phyloP scores from a whole-genome alignment of 129 eudicot genomes.

The Heracleum sosnowskyi region DNA sequence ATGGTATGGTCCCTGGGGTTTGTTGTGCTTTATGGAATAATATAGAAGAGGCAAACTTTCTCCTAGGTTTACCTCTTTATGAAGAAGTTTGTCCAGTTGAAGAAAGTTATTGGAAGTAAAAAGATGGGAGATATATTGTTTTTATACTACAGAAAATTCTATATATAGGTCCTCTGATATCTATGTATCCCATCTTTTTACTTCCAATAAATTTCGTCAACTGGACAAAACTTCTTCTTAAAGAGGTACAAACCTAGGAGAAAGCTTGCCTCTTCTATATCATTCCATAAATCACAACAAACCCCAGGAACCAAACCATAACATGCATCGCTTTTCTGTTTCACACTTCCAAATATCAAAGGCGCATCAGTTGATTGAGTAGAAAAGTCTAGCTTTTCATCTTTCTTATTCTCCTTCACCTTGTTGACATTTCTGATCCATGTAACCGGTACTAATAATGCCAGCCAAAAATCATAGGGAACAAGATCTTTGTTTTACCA shows the following conservation, averaged over 20 bases:
- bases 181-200: too few species aligned
- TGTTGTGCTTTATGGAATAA: slow-evolving; percentile 36
- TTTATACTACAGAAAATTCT: slow-evolving; percentile 52
- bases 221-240: slow-evolving; percentile 48
- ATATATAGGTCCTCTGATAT: slow-evolving; percentile 31
- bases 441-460: slow-evolving; percentile 44
- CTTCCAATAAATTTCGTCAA: slow-evolving; percentile 45
- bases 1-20: slow-evolving; percentile 45
- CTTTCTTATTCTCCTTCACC: neutral
- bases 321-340: neutral
- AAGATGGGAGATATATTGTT: slow-evolving; percentile 43
- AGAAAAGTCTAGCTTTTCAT: slow-evolving; percentile 4
- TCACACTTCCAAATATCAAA: slow-evolving; percentile 7
- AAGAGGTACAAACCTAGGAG: slow-evolving; percentile 66
- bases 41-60: slow-evolving; percentile 46
- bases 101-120: slow-evolving; percentile 47
- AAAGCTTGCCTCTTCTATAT: slow-evolving; percentile 48
- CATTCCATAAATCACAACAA: slow-evolving; percentile 36
- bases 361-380: neutral
- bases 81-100: slow-evolving; percentile 51
- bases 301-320: slow-evolving; percentile 46
- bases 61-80: slow-evolving; percentile 58
- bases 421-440: slow-evolving; percentile 29
- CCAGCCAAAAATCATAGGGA: slow-evolving; percentile 29
- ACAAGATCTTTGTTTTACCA: slow-evolving; percentile 10